These are phyloP conservation scores for Penicillium frequentans DNA, from an alignment of 2,329 filamentous ascomycete species.

Conservation along the genomic window DNA sequence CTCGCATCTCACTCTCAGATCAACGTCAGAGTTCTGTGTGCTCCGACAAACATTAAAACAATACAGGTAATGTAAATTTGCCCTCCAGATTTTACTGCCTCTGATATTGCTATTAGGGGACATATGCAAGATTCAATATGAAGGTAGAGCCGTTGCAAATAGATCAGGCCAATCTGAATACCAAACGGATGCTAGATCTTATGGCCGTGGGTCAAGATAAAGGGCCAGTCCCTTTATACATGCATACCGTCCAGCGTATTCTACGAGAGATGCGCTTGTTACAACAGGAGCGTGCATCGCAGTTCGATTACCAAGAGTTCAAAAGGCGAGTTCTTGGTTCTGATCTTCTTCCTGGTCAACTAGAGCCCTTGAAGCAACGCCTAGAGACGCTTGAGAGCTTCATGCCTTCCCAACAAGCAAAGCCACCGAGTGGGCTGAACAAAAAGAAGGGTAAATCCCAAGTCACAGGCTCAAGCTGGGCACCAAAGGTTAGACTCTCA, in stretches of 20 bases:
- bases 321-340: slow-evolving; percentile 36
- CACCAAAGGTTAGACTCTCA: no score
- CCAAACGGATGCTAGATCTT: slow-evolving; percentile 49
- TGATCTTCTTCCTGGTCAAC: slow-evolving; percentile 51
- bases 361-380: background rate
- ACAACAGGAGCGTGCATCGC: slow-evolving; percentile 24
- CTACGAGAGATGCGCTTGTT: slow-evolving; percentile 52
- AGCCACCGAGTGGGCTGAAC: no score
- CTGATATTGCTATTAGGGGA: no score
- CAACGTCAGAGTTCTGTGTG: no score
- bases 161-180: slow-evolving; percentile 17
- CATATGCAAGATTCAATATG: background rate
- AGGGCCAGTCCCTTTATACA: background rate
- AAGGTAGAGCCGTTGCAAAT: background rate
- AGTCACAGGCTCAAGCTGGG: no score
- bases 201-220: background rate
- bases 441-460: no score
- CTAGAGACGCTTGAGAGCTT: background rate
- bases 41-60: no score
- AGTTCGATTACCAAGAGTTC: slow-evolving; percentile 50
- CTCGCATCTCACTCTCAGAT: no score
- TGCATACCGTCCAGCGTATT: slow-evolving; percentile 28
- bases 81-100: no score
- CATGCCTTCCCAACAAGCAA: background rate
- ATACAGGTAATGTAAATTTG: no score